These are phyloP conservation scores for Trichoderma erinaceum DNA, from an alignment of 495 filamentous ascomycete genomes.

Conservation along the genomic window DNA sequence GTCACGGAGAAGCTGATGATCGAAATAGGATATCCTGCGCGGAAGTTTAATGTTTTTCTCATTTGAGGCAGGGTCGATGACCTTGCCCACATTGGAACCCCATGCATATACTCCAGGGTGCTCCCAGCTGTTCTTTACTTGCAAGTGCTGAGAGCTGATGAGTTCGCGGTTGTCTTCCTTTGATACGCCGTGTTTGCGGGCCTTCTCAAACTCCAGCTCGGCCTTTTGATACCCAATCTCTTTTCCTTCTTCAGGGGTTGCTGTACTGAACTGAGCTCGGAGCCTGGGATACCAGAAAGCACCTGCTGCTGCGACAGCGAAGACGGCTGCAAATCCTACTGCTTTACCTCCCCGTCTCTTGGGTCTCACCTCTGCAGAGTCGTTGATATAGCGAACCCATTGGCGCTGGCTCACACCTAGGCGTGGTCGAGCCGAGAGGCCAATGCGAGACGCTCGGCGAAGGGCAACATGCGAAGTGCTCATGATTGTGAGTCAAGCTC, in stretches of 20 bases:
- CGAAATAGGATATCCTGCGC: conserved; percentile 72
- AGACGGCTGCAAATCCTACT: conserved; percentile 23
- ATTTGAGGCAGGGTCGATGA: conserved; percentile 76
- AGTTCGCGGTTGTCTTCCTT: conserved; percentile 66
- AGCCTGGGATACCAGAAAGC: conserved; percentile 23
- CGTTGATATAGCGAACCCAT: conserved; percentile 29
- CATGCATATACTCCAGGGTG: conserved; percentile 88
- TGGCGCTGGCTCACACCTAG: conserved; percentile 19
- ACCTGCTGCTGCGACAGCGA: conserved; percentile 27
- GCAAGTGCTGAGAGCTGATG: conserved; percentile 70
- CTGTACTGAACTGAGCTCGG: background rate
- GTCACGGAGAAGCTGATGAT: conserved; percentile 77
- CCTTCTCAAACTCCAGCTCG: conserved; percentile 55
- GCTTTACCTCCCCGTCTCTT: conserved; percentile 19
- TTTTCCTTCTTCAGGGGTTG: background rate
- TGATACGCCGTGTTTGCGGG: conserved; percentile 44
- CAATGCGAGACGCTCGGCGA: conserved; percentile 23
- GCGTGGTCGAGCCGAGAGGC: conserved; percentile 16
- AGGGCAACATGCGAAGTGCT: conserved; percentile 22
- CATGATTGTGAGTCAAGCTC: conserved; percentile 20
- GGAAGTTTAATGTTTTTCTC: conserved; percentile 73
- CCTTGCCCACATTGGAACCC: conserved; percentile 81
- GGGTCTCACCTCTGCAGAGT: conserved; percentile 11
- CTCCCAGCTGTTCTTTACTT: conserved; percentile 83
- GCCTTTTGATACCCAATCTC: conserved; percentile 25